These are phyloP conservation scores for Sporothrix brunneoviolacea DNA, from an alignment of 2,329 filamentous ascomycete species.

Conservation along the genomic window DNA sequence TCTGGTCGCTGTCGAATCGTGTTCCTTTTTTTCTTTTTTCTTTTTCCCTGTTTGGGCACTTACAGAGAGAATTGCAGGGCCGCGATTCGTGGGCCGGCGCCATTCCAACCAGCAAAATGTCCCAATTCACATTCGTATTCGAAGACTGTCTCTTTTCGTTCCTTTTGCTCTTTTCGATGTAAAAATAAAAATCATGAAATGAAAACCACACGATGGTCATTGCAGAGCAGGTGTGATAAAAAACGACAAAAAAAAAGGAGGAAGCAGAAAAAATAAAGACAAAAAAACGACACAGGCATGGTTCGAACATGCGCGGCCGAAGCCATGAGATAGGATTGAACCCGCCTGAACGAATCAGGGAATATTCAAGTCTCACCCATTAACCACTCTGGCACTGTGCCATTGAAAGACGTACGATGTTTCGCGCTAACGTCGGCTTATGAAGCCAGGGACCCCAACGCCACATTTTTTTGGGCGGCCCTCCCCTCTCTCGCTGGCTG, in stretches of 20 bases:
- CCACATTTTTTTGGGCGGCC: too few species aligned
- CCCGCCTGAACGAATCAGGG: too few species aligned
- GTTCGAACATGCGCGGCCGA: conserved; percentile 21
- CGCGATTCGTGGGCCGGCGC: too few species aligned
- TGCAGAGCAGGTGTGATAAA: neutral
- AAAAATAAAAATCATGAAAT: too few species aligned
- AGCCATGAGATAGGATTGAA: conserved; percentile 20
- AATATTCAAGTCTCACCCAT: conserved; percentile 21
- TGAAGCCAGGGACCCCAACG: too few species aligned
- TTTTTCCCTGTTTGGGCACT: conserved; percentile 3
- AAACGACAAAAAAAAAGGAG: neutral
- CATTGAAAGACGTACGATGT: conserved; percentile 2
- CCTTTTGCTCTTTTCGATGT: neutral
- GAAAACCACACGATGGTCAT: too few species aligned
- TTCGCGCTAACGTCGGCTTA: neutral
- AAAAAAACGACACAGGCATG: conserved; percentile 19
- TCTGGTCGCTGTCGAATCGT: too few species aligned
- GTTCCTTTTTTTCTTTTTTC: neutral
- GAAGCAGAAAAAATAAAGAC: neutral
- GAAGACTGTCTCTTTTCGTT: too few species aligned
- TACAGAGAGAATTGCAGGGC: too few species aligned
- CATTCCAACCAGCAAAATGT: too few species aligned
- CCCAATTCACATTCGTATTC: too few species aligned
- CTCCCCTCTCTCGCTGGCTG: too few species aligned
- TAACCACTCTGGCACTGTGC: conserved; percentile 21